Evolutionary conservation across 495 filamentous ascomycete genomes (phyloP), one percentile per base, ranked within the genome.

Genomic region (Daldinia caldariorum): DNA sequence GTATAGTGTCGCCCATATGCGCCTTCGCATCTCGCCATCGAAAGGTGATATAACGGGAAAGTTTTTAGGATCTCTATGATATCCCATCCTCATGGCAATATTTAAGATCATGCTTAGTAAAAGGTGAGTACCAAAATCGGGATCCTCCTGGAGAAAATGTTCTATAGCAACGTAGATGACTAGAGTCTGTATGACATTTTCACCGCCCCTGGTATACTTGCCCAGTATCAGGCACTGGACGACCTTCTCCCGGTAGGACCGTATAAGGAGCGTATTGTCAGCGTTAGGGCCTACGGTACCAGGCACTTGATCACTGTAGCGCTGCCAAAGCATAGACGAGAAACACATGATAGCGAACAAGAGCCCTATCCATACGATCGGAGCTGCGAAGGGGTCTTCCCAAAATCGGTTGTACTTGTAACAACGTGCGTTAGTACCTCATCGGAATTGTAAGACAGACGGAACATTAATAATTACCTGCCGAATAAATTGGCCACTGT

Each of bases 1-100:
- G 31, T 68, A 68, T 58, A 85, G 73, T 0, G 71, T 64, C 6
- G 77, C 65, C 83, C 83, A 86, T 0, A 78, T 69, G 7, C 83
- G 69, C 37, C 71, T 63, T 43, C 74, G 61, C 74, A 76, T 74
- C 54, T 76, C 74, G n/a, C 74, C 71, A 9, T 69, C 61, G 37
- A 76, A 76, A 3, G 69, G 50, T 3, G 85, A 82, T 39, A 88
- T 85, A 16, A 78, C 79, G 5, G 81, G 73, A 61, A 86, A 87
- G 47, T 83, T 72, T 51, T 77, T 81, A 6, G 86, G 81, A 60
- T 88, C 85, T 18, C 86, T 81, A 61, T 88, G 86, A 49, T 86
- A 88, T 0, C 85, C 85, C 61, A 86, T 81, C 61, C 83, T 74
- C 85, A 87, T 84, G 5, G 86, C 84, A 9, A 82, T 69, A 6